phyloP scores from a whole-genome alignment of 2,329 filamentous ascomycete species.

The Kalmusia sp. region DNA sequence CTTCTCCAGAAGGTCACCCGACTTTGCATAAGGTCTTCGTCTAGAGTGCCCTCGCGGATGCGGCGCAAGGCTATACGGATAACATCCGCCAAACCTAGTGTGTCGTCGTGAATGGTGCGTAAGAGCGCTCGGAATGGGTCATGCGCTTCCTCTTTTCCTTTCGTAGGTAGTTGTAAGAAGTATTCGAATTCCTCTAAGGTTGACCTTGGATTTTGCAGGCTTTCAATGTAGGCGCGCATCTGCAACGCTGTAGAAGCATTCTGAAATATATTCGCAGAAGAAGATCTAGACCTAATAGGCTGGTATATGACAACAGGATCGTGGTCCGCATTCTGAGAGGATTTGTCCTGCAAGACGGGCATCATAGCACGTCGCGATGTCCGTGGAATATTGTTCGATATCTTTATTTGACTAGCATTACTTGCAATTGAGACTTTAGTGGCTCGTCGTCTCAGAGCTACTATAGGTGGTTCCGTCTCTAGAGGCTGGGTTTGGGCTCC shows the following conservation, averaged over 20 bases:
- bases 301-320: constrained; percentile 18
- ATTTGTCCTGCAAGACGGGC: too few relatives aligned
- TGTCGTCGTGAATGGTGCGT: constrained; percentile 20
- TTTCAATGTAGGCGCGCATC: constrained; percentile 10
- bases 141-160: constrained; percentile 13
- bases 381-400: too few relatives aligned
- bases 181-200: constrained; percentile 21
- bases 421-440: too few relatives aligned
- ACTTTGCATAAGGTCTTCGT: constrained; percentile 23
- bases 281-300: constrained; percentile 14
- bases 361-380: neutral
- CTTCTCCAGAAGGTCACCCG: constrained; percentile 25
- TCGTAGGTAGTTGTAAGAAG: constrained; percentile 8
- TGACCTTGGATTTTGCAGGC: constrained; percentile 12
- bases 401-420: too few relatives aligned
- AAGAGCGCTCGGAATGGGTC: constrained; percentile 19
- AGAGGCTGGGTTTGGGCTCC: too few relatives aligned
- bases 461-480: too few relatives aligned
- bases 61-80: constrained; percentile 18
- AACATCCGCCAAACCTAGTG: constrained; percentile 16
- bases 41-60: constrained; percentile 23
- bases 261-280: constrained; percentile 6
- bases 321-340: constrained; percentile 3
- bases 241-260: constrained; percentile 5
- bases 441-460: too few relatives aligned